Evolutionary conservation across 2,329 filamentous ascomycete species (phyloP).

Genomic region (Aspergillus ochraceoroseus): DNA sequence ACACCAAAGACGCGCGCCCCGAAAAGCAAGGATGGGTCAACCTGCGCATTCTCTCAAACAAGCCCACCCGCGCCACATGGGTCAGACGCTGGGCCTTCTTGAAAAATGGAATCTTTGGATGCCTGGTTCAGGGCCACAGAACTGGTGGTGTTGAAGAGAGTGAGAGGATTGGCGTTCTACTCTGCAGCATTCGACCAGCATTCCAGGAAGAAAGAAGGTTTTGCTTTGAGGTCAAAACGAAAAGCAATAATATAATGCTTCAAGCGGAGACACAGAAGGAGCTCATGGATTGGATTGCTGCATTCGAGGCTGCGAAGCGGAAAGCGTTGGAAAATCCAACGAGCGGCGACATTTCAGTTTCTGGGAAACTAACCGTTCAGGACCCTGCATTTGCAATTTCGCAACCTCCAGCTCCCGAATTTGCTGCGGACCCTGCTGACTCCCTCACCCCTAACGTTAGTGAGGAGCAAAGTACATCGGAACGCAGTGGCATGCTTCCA

Average conservation of each 20-base stretch:
- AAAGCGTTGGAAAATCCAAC: slow-evolving; percentile 74
- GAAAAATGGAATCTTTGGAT: slow-evolving; percentile 92
- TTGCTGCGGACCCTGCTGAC: slow-evolving; percentile 73
- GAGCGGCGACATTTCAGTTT: slow-evolving; percentile 46
- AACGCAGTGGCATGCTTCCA: slow-evolving; percentile 61
- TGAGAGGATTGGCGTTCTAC: slow-evolving; percentile 88
- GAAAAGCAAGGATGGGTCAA: slow-evolving; percentile 98
- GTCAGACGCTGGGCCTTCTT: slow-evolving; percentile 92
- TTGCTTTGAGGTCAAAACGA: slow-evolving; percentile 98
- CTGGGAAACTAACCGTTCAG: slow-evolving; percentile 44
- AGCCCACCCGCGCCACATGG: slow-evolving; percentile 87
- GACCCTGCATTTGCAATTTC: slow-evolving; percentile 88
- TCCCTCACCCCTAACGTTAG: slow-evolving; percentile 53
- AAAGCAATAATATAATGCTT: slow-evolving; percentile 80
- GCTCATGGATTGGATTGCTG: slow-evolving; percentile 88
- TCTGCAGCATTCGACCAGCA: slow-evolving; percentile 88
- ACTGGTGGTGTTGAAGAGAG: slow-evolving; percentile 86
- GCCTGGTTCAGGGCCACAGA: slow-evolving; percentile 75
- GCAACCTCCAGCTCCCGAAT: slow-evolving; percentile 80
- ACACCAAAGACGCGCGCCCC: slow-evolving; percentile 47
- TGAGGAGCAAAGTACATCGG: slow-evolving; percentile 53
- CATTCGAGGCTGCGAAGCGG: slow-evolving; percentile 91
- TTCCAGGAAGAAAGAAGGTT: slow-evolving; percentile 91
- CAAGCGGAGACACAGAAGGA: slow-evolving; percentile 91
- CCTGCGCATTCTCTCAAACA: slow-evolving; percentile 72